Base-by-base conservation (phyloP, 495 filamentous ascomycete species). In the Penicillium paxilli region DNA sequence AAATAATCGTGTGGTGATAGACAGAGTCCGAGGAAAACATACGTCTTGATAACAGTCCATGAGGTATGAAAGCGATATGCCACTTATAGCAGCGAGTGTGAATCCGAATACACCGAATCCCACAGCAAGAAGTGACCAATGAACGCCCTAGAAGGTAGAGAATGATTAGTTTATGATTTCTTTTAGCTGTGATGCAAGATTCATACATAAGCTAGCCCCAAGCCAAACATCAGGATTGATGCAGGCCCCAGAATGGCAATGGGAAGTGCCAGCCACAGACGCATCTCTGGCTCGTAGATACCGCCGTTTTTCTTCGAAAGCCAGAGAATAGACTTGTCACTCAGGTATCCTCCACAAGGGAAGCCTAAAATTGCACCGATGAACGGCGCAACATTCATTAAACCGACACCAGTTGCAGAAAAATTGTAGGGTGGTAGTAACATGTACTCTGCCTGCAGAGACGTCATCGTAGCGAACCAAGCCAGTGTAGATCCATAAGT, bases 251-350 rank as follows among this genome's bases (percentile, higher is more conserved):
- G 23, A 1, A 66, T 41, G 1, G 65, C 66, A 24, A 59, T 41
- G 16, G 68, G 63, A 17, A 71, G 44, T 20, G 60, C 57, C 19
- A 68, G 49, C 62, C 60, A 69, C 10, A 76, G 65, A 35, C 72
- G 68, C 59, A 71, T 69, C 51, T 78, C 75, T 0, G 73, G 63
- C 52, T 79, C 75, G 28, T 69, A 68, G 25, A 78, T 63, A 46
- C 73, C 75, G 7, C 62, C 60, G 37, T 77, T 75, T 21, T 62
- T 64, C 46, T 70, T 70, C 4, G 76, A 66, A 4, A 62, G 47
- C 50, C 56, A 60, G 8, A 76, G 40, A 32, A 72, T 67, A 11
- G 51, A 64, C 57, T 64, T 69, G 44, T 77, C 75, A 35, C 60
- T 69, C 22, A 77, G 25, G 10, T 55, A 55, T 8, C 74, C 74